Conservation (phyloP, 306 rosid genomes). For the Sechiopsis laciniata region DNA sequence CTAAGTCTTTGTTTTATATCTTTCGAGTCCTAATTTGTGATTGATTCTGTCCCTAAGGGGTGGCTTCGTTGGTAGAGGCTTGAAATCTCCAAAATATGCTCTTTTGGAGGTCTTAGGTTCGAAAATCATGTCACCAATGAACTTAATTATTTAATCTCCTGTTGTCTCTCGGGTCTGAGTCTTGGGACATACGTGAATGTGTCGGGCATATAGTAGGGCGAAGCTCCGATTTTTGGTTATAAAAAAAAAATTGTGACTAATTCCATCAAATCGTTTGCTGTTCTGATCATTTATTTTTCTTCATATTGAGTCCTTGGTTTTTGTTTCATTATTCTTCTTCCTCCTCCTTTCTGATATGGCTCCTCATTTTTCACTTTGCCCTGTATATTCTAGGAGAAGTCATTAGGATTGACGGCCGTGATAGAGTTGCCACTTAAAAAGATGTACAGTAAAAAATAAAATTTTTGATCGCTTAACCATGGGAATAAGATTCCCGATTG, state of each 20-base stretch:
- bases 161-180: no score
- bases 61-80: no score
- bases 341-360: slow-evolving; percentile 11
- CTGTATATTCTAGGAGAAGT: neutral
- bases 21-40: neutral
- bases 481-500: neutral
- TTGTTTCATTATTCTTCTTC: neutral
- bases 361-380: slow-evolving; percentile 1
- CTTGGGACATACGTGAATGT: no score
- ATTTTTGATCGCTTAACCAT: neutral
- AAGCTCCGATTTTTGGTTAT: no score
- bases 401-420: neutral
- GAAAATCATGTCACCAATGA: no score
- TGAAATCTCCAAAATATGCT: no score
- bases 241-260: neutral
- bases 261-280: neutral
- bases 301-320: neutral
- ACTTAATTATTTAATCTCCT: no score
- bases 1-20: neutral
- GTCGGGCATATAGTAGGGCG: no score
- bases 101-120: no score
- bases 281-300: neutral
- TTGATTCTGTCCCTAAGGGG: neutral
- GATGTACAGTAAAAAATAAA: no score
- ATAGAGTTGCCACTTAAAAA: neutral